Evolutionary conservation across 176 grass and related monocot genomes (phyloP).

Genomic region (Cymbopogon citratus): DNA sequence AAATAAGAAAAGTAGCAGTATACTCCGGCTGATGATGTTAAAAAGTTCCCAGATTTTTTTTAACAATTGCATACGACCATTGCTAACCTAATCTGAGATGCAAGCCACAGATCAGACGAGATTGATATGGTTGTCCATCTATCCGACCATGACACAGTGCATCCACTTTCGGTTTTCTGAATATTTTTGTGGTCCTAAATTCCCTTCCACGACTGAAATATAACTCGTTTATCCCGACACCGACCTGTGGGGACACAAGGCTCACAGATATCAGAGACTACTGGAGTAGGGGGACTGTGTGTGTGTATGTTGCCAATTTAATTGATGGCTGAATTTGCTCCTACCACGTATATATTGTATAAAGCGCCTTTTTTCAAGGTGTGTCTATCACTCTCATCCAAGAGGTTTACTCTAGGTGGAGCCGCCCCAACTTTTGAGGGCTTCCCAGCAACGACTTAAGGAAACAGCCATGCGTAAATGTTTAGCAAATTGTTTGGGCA

Average conservation of each 20-base stretch:
- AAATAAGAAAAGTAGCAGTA: background rate
- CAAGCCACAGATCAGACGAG: background rate
- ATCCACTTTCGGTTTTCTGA: conserved; percentile 27
- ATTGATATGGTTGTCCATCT: background rate
- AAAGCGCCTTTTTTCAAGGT: conserved; percentile 3
- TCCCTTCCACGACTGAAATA: background rate
- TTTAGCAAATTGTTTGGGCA: no score
- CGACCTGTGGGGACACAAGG: background rate
- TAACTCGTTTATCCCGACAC: background rate
- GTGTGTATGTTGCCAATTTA: background rate
- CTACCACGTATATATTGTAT: background rate
- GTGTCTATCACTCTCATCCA: background rate
- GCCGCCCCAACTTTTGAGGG: background rate
- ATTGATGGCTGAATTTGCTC: background rate
- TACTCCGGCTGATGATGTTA: background rate
- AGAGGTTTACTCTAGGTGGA: background rate
- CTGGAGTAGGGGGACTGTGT: background rate
- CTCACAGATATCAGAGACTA: background rate
- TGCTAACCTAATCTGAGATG: background rate
- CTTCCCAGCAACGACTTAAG: background rate
- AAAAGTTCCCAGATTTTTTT: background rate
- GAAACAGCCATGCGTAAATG: no score
- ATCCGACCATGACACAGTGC: conserved; percentile 18
- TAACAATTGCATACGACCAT: background rate
- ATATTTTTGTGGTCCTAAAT: background rate